phyloP scores from a whole-genome alignment of 192 early-diverging fungal genomes.

The Coemansia sp. region DNA sequence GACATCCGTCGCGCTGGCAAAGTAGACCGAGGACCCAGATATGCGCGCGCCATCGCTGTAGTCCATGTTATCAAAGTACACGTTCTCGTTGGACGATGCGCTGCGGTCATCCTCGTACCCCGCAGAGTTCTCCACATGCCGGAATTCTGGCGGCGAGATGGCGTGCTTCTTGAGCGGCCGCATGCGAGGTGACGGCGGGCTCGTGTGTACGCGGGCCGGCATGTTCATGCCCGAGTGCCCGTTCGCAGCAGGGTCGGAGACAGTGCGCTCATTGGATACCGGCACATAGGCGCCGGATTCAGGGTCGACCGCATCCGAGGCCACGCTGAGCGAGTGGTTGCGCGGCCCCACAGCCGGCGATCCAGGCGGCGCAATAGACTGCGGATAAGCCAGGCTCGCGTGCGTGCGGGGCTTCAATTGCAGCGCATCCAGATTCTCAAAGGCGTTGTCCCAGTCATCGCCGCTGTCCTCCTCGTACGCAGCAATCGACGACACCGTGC shows the following conservation, averaged over 20 bases:
- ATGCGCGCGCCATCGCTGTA: slow-evolving; percentile 17
- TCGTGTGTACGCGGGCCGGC: slow-evolving; percentile 30
- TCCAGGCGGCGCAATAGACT: slow-evolving; percentile 34
- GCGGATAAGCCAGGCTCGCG: slow-evolving; percentile 29
- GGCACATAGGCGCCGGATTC: slow-evolving; percentile 12
- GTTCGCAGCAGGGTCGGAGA: slow-evolving; percentile 29
- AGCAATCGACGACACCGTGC: slow-evolving; percentile 52
- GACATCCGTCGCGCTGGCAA: slow-evolving; percentile 36
- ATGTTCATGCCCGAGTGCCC: slow-evolving; percentile 7
- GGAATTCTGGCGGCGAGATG: slow-evolving; percentile 6
- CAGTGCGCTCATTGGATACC: slow-evolving; percentile 25
- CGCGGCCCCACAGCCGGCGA: slow-evolving; percentile 34
- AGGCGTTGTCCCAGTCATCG: slow-evolving; percentile 55
- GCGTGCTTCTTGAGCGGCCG: slow-evolving; percentile 13
- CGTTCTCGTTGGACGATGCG: slow-evolving; percentile 23
- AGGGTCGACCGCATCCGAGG: slow-evolving; percentile 21
- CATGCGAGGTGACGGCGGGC: slow-evolving; percentile 46
- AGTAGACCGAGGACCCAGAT: slow-evolving; percentile 19
- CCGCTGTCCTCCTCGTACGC: slow-evolving; percentile 53
- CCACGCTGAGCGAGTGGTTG: slow-evolving; percentile 39
- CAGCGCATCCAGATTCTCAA: slow-evolving; percentile 50
- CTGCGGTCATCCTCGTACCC: slow-evolving; percentile 30
- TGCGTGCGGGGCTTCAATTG: slow-evolving; percentile 29
- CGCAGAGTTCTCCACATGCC: neutral
- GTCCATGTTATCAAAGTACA: slow-evolving; percentile 20